Conservation (phyloP, 495 filamentous ascomycete genomes). For the Penicillium alfredii region DNA sequence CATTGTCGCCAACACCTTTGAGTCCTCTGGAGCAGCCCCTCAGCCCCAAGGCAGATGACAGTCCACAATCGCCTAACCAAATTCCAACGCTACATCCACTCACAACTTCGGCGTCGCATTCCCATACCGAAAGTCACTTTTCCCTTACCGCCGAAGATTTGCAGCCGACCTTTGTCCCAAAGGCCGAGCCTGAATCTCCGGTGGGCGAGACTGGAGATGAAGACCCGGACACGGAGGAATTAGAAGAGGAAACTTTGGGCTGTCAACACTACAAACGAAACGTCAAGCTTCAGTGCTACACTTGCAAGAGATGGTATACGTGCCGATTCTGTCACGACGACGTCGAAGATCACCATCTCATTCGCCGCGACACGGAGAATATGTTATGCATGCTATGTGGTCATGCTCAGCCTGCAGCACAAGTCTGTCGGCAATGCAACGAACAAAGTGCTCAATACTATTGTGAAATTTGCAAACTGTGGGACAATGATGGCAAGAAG, state of each 20-base stretch:
- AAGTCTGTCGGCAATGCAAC: constrained; percentile 70
- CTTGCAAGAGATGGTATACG: constrained; percentile 88
- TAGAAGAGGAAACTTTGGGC: constrained; percentile 52
- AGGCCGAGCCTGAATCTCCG: constrained; percentile 35
- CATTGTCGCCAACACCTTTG: constrained; percentile 25
- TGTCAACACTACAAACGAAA: constrained; percentile 94
- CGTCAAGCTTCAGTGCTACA: constrained; percentile 88
- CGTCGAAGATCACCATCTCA: constrained; percentile 73
- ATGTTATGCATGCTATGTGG: constrained; percentile 99
- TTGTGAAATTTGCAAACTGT: constrained; percentile 90
- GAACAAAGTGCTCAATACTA: constrained; percentile 84
- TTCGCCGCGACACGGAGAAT: constrained; percentile 77
- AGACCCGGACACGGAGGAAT: constrained; percentile 36
- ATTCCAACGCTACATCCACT: constrained; percentile 24
- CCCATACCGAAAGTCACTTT: constrained; percentile 54
- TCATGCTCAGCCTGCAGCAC: constrained; percentile 73
- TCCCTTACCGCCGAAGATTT: constrained; percentile 68
- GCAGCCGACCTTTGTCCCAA: constrained; percentile 60
- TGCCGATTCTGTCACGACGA: constrained; percentile 94
- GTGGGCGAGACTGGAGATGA: constrained; percentile 36
- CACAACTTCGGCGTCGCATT: constrained; percentile 23
- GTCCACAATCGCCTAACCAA: constrained; percentile 24
- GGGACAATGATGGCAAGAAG: constrained; percentile 89
- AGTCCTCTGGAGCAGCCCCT: constrained; percentile 31
- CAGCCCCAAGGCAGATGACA: constrained; percentile 30